Conservation (phyloP, 2,329 filamentous ascomycete genomes). For the Podosphaera aphanis region DNA sequence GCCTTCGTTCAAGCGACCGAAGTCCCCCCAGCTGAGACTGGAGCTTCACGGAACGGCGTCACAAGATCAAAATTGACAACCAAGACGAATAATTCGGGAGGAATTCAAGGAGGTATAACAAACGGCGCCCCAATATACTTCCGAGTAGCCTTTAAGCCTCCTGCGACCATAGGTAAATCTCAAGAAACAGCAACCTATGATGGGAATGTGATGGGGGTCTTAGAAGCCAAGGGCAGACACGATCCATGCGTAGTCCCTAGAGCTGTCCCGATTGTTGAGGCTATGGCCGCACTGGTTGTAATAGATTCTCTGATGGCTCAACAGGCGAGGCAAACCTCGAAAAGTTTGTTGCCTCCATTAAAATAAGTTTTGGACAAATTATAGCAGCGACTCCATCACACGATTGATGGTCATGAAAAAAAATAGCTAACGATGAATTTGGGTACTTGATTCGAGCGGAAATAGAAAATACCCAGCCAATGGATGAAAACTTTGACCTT, state of each 20-base stretch:
- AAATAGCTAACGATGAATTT: no score
- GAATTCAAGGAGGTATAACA: conserved; percentile 84
- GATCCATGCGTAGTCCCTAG: conserved; percentile 71
- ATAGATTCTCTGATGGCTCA: conserved; percentile 76
- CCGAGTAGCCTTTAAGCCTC: conserved; percentile 80
- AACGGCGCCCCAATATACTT: conserved; percentile 92
- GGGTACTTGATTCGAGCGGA: no score
- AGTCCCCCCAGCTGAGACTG: conserved; percentile 21
- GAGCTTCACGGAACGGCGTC: conserved; percentile 22
- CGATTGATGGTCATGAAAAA: no score
- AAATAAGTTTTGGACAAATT: neutral
- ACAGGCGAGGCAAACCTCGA: conserved; percentile 31
- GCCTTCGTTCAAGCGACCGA: conserved; percentile 39
- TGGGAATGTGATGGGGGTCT: conserved; percentile 40
- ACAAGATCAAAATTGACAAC: conserved; percentile 41
- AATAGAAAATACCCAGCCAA: no score
- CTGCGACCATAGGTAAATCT: conserved; percentile 76
- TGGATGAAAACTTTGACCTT: no score
- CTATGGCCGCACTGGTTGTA: conserved; percentile 70
- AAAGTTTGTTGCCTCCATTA: conserved; percentile 18
- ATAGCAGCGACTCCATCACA: no score
- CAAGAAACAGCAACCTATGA: conserved; percentile 68
- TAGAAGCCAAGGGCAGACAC: conserved; percentile 83
- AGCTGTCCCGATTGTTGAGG: conserved; percentile 71
- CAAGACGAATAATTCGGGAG: conserved; percentile 84